Evolutionary conservation across 2,329 filamentous ascomycete genomes (phyloP).

Genomic region (Beauveria sp.): DNA sequence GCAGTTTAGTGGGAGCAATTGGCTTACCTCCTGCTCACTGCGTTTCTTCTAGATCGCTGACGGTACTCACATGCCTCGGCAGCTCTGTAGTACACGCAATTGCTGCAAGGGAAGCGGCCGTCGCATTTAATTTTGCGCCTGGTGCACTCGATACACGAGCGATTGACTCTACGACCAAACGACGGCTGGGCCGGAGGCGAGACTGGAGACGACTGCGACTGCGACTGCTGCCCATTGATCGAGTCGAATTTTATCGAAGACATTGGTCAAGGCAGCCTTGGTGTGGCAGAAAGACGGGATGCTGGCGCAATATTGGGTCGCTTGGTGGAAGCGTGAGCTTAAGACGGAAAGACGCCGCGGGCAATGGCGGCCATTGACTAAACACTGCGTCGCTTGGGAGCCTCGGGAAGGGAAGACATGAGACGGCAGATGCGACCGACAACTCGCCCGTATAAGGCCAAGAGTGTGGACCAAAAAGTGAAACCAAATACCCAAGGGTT

Average conservation of each 20-base stretch:
- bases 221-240: neutral
- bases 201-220: neutral
- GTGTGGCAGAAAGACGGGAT: neutral
- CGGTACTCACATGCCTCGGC: constrained; percentile 22
- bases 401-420: neutral
- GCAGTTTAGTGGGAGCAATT: neutral
- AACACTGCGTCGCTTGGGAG: neutral
- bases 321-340: neutral
- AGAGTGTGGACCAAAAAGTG: neutral
- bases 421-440: neutral
- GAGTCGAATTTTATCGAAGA: neutral
- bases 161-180: constrained; percentile 14
- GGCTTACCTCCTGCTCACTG: constrained; percentile 22
- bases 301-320: neutral
- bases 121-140: constrained; percentile 32
- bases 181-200: constrained; percentile 3
- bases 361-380: neutral
- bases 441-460: neutral
- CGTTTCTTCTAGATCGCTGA: constrained; percentile 23
- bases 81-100: constrained; percentile 29
- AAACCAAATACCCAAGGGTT: neutral
- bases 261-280: neutral
- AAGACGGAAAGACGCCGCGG: neutral
- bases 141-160: constrained; percentile 22
- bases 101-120: constrained; percentile 26